Evolutionary conservation across 78 protist genomes (phyloP), one percentile per base, ranked within the genome.

Genomic region (Dictyostelium firmibasis): DNA sequence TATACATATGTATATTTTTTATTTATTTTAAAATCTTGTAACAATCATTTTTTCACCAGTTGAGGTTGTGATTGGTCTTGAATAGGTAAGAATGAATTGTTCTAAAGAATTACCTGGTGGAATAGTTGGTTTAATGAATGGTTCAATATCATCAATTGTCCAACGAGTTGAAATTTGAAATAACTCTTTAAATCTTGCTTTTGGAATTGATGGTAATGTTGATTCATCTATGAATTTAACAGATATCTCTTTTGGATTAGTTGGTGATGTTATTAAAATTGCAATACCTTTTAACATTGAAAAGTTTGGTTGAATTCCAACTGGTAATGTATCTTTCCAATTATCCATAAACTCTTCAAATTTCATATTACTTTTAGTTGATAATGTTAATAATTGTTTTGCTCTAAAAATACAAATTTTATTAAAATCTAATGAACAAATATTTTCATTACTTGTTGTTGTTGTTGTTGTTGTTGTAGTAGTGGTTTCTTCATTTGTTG

Each of bases 321-420:
- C 4, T 27, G 93, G 85, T 87, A 78, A 16, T 43, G 44, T 13
- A 35, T 89, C 94, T 27, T 67, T 89, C 94, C 94, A 89, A 35
- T 13, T 41, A 23, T 89, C 94, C 94, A 89, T 81, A 81, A 89
- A 89, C 14, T 78, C 64, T 20, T 60, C 72, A 67, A 38, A 77
- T 62, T 36, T 41, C 85, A 78, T 29, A 78, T 88, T 64, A 29
- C 50, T 60, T 23, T 64, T 72, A 14, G 25, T 29, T 20, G 78
- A 60, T 77, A 77, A 11, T 43, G n/a, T 41, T 35, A 87, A 43
- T 41, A 87, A n/a, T 62, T 76, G 93, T 44, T 87, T 87, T 14
- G 83, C 93, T 78, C 85, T 87, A 64, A 43, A 36, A 69, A 89
- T 89, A 81, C 74, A 89, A 20, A 89, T 11, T 50, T 64, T 38